phyloP scores from a whole-genome alignment of 2,329 filamentous ascomycete genomes.

The Aureobasidium sp. region DNA sequence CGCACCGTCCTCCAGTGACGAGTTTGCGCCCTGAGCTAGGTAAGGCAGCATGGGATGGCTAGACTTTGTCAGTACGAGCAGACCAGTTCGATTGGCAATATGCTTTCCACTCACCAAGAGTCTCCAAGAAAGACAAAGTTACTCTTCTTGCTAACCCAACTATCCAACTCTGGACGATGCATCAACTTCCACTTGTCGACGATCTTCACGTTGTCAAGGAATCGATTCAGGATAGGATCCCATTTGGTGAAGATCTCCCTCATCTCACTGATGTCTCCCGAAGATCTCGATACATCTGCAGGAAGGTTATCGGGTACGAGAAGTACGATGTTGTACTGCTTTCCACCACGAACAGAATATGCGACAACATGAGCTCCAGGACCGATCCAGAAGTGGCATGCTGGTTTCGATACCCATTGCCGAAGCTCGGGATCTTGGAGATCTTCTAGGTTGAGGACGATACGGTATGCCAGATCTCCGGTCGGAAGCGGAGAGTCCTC shows the following conservation, averaged over 20 bases:
- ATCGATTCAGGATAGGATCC: slow-evolving; percentile 64
- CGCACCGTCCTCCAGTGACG: slow-evolving; percentile 72
- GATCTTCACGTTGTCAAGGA: slow-evolving; percentile 58
- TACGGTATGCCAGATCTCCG: slow-evolving; percentile 71
- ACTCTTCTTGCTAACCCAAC: slow-evolving; percentile 59
- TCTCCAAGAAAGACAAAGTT: slow-evolving; percentile 64
- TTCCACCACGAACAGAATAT: slow-evolving; percentile 66
- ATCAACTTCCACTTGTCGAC: slow-evolving; percentile 78
- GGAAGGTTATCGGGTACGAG: slow-evolving; percentile 71
- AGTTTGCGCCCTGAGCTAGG: slow-evolving; percentile 73
- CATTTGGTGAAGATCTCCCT: slow-evolving; percentile 64
- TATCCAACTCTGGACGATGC: slow-evolving; percentile 58
- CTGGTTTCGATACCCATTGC: slow-evolving; percentile 58
- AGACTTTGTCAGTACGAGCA: background rate
- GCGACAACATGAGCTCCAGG: slow-evolving; percentile 67
- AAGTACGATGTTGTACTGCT: slow-evolving; percentile 72
- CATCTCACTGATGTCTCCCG: slow-evolving; percentile 69
- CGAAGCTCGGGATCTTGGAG: slow-evolving; percentile 54
- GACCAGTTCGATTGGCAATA: background rate
- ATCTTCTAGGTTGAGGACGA: slow-evolving; percentile 61
- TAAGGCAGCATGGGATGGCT: slow-evolving; percentile 69
- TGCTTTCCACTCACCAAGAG: slow-evolving; percentile 45
- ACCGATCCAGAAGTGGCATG: slow-evolving; percentile 70
- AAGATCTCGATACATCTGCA: slow-evolving; percentile 54
- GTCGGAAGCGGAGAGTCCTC: slow-evolving; percentile 60